Evolutionary conservation across 2,329 filamentous ascomycete genomes (phyloP).

Genomic region (Pezicula neosporulosa): DNA sequence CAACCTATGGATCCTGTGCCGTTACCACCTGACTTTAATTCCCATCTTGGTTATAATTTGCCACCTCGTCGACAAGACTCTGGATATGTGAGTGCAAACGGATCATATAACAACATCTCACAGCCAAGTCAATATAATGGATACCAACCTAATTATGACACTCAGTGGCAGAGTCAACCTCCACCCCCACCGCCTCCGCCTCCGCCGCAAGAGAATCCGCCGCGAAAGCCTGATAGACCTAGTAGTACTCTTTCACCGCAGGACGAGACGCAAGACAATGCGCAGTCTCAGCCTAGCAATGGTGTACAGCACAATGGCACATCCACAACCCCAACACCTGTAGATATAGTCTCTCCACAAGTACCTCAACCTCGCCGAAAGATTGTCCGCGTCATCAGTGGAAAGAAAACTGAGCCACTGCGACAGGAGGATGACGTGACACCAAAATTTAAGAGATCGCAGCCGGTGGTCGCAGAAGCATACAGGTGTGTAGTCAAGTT

Average conservation of each 20-base stretch:
- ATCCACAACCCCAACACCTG: constrained; percentile 23
- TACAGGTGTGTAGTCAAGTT: constrained; percentile 27
- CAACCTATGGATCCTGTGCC: background rate
- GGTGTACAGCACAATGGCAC: constrained; percentile 1
- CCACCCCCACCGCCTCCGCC: constrained; percentile 2
- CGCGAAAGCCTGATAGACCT: background rate
- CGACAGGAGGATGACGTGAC: constrained; percentile 29
- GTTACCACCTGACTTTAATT: background rate
- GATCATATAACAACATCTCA: constrained; percentile 21
- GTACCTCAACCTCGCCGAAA: constrained; percentile 12
- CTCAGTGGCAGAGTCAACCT: constrained; percentile 1
- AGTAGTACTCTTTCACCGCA: background rate
- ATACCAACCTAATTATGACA: constrained; percentile 5
- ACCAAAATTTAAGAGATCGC: constrained; percentile 30
- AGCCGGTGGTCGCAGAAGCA: constrained; percentile 35
- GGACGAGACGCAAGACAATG: background rate
- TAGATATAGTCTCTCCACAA: constrained; percentile 23
- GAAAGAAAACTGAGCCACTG: constrained; percentile 19
- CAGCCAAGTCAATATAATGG: constrained; percentile 6
- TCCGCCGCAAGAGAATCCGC: constrained; percentile 1
- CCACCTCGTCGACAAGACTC: constrained; percentile 23
- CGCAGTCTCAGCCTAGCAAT: background rate
- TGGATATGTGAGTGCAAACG: constrained; percentile 23
- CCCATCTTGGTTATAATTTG: background rate
- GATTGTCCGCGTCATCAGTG: constrained; percentile 7